Percentiles rank a stretch among this genome's conserved stretches.
Conservation (phyloP, 1,284 basidiomycete species). For the Coniferiporia sulphurascens region DNA sequence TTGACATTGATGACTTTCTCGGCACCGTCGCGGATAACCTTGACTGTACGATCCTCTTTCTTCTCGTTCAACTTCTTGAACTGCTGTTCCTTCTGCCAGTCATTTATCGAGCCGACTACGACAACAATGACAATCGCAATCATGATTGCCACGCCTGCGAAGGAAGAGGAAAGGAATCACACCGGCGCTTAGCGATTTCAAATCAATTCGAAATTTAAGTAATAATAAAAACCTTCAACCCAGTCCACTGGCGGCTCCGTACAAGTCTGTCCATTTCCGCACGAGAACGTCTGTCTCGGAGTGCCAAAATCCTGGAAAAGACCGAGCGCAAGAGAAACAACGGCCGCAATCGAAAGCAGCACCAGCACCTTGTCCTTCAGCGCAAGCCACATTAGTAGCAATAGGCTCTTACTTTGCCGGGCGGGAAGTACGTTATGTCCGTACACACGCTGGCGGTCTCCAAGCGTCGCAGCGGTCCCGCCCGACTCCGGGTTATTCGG, state of each 20-base stretch:
- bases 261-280: slow-evolving; percentile 31
- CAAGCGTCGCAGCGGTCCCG: slow-evolving; percentile 46
- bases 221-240: slow-evolving; percentile 74
- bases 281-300: slow-evolving; percentile 43
- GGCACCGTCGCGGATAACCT: slow-evolving; percentile 81
- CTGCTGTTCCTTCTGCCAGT: slow-evolving; percentile 97
- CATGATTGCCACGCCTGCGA: slow-evolving; percentile 74
- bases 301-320: slow-evolving; percentile 91
- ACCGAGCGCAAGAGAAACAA: slow-evolving; percentile 90
- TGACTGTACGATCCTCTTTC: slow-evolving; percentile 92
- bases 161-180: neutral
- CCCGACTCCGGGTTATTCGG: slow-evolving; percentile 3
- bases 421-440: slow-evolving; percentile 82
- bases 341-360: slow-evolving; percentile 85
- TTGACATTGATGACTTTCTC: slow-evolving; percentile 82
- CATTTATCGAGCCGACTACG: slow-evolving; percentile 83
- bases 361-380: slow-evolving; percentile 95
- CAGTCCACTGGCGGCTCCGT: slow-evolving; percentile 77
- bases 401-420: slow-evolving; percentile 74
- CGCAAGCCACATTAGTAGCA: slow-evolving; percentile 90
- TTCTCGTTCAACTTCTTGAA: slow-evolving; percentile 91
- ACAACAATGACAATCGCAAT: slow-evolving; percentile 86
- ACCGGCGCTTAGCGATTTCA: neutral
- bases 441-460: slow-evolving; percentile 70
- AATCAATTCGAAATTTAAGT: neutral